Percentiles rank a stretch among this genome's conserved stretches.
These are phyloP conservation scores for Prunella vulgaris DNA, from an alignment of 257 asterid genomes.

Conservation along the genomic window DNA sequence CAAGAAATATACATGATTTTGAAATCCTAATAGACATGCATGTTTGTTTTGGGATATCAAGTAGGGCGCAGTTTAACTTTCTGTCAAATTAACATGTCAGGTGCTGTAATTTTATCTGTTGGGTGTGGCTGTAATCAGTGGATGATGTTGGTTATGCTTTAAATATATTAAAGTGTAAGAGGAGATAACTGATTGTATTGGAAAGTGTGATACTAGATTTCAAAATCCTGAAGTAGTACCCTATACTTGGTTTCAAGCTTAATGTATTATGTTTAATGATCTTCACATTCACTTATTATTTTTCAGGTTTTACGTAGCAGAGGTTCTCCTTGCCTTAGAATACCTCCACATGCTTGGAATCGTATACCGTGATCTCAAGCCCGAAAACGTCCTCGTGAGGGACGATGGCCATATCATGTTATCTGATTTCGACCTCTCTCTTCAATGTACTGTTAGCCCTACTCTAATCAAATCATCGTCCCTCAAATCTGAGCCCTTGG, in stretches of 20 bases:
- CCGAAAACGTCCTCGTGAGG: slow-evolving; percentile 57
- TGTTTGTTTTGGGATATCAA: too few species aligned
- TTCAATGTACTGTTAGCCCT: slow-evolving; percentile 52
- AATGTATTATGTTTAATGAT: neutral
- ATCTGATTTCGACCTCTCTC: slow-evolving; percentile 56
- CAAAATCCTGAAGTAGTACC: neutral
- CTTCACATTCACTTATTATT: neutral
- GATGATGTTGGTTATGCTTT: too few species aligned
- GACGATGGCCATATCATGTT: slow-evolving; percentile 62
- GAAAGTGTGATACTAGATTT: too few species aligned
- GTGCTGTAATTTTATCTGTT: too few species aligned
- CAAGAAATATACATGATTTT: too few species aligned
- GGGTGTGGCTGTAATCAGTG: too few species aligned
- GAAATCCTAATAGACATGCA: too few species aligned
- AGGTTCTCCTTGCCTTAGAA: slow-evolving; percentile 54
- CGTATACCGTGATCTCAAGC: slow-evolving; percentile 59
- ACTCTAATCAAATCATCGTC: slow-evolving; percentile 46
- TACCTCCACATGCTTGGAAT: slow-evolving; percentile 67
- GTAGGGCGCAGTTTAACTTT: too few species aligned
- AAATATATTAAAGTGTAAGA: too few species aligned
- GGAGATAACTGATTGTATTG: too few species aligned
- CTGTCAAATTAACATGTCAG: too few species aligned
- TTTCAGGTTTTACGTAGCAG: slow-evolving; percentile 57
- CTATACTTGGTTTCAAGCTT: neutral
- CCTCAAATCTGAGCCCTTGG: slow-evolving; percentile 24